phyloP scores from a whole-genome alignment of 306 rosid species.

The Prunus fruticosa region DNA sequence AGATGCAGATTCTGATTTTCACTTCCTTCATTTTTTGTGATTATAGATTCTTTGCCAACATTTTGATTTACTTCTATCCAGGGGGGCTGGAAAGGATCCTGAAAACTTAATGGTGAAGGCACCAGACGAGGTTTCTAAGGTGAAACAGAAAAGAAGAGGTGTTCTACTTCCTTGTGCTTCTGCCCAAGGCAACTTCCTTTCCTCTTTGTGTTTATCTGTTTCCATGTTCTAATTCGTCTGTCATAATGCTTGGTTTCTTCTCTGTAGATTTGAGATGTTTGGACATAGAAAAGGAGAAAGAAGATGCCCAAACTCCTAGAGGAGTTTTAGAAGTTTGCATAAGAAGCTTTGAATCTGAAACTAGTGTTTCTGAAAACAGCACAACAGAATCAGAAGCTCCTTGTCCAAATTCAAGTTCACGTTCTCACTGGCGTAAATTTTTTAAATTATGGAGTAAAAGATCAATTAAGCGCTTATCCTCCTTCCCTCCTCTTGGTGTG shows the following conservation, averaged over 20 bases:
- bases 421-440: slow-evolving; percentile 39
- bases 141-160: slow-evolving; percentile 18
- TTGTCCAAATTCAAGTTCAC: slow-evolving; percentile 31
- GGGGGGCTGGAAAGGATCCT: slow-evolving; percentile 22
- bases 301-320: slow-evolving; percentile 63
- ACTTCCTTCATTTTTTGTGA: not conserved
- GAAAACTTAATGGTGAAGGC: slow-evolving; percentile 16
- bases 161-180: slow-evolving; percentile 35
- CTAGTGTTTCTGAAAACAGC: slow-evolving; percentile 17
- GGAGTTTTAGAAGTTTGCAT: slow-evolving; percentile 68
- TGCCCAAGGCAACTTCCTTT: slow-evolving; percentile 43
- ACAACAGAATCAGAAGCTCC: slow-evolving; percentile 21
- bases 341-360: slow-evolving; percentile 28
- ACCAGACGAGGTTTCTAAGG: slow-evolving; percentile 13
- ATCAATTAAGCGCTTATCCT: slow-evolving; percentile 41
- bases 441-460: slow-evolving; percentile 42
- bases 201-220: not conserved
- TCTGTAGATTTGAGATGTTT: slow-evolving; percentile 54
- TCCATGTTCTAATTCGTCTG: not conserved
- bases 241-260: slow-evolving; percentile 3
- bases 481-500: slow-evolving; percentile 48
- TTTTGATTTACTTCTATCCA: slow-evolving; percentile 22
- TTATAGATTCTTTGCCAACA: slow-evolving; percentile 4
- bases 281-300: slow-evolving; percentile 66
- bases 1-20: not conserved